These are phyloP conservation scores for Acer negundo DNA, from an alignment of 345 rosid species.

Conservation along the genomic window DNA sequence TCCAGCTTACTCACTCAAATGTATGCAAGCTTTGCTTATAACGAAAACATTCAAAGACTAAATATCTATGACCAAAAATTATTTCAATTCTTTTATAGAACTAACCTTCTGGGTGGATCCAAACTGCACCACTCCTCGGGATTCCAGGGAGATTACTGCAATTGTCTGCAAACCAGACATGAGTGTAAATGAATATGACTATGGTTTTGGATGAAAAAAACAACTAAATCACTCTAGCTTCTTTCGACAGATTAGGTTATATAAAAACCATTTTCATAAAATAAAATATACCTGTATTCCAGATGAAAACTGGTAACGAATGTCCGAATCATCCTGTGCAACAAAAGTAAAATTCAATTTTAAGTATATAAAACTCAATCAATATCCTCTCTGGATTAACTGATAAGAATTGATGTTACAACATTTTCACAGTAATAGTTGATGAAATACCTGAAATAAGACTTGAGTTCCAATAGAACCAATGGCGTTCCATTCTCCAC, in stretches of 20 bases:
- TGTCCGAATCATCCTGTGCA: constrained; percentile 43
- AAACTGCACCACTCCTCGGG: constrained; percentile 71
- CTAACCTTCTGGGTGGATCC: constrained; percentile 86
- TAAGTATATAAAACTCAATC: neutral
- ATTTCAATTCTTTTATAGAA: constrained; percentile 1
- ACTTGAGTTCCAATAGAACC: constrained; percentile 21
- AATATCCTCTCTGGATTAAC: neutral
- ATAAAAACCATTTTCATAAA: neutral
- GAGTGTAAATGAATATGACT: constrained; percentile 8
- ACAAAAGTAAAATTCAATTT: constrained; percentile 3
- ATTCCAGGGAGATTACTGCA: constrained; percentile 61
- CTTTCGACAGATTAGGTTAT: neutral
- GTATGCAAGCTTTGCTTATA: neutral
- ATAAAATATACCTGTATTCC: constrained; percentile 55
- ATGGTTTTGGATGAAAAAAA: neutral
- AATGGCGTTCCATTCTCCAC: constrained; percentile 21
- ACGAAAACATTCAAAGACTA: too few relatives aligned
- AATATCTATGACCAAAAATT: neutral
- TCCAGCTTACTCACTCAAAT: neutral
- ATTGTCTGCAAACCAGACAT: constrained; percentile 61
- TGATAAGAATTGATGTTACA: neutral
- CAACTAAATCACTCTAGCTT: neutral
- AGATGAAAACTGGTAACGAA: constrained; percentile 38
- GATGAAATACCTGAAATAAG: constrained; percentile 40
- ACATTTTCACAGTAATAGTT: neutral